Conservation (phyloP, 768 basidiomycete genomes). For the Brasilioporus rufonigricans region DNA sequence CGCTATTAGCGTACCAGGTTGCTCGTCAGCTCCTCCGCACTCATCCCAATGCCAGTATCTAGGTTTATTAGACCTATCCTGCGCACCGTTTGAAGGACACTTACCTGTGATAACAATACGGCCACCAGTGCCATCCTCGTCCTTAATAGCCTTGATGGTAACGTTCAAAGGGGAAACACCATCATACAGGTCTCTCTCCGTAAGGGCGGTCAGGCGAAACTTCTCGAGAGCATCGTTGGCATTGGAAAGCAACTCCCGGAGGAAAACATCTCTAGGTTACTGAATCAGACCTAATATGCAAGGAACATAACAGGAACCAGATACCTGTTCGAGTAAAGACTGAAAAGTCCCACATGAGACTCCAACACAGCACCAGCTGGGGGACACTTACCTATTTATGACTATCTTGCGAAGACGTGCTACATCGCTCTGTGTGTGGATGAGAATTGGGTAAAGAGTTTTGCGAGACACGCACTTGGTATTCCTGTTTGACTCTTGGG, state of each 20-base stretch:
- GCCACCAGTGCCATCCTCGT: slow-evolving; percentile 66
- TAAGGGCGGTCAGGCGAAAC: slow-evolving; percentile 80
- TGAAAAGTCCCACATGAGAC: slow-evolving; percentile 32
- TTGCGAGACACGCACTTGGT: slow-evolving; percentile 51
- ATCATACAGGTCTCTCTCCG: slow-evolving; percentile 68
- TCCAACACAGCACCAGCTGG: not conserved
- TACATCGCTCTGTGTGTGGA: slow-evolving; percentile 73
- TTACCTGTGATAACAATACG: slow-evolving; percentile 72
- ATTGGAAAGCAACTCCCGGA: slow-evolving; percentile 90
- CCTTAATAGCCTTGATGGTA: slow-evolving; percentile 75
- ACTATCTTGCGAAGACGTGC: slow-evolving; percentile 91
- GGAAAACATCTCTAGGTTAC: slow-evolving; percentile 65
- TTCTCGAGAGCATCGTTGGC: slow-evolving; percentile 98
- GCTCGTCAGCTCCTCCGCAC: slow-evolving; percentile 77
- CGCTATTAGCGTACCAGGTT: slow-evolving; percentile 52
- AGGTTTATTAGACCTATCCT: slow-evolving; percentile 6
- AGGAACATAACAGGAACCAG: slow-evolving; percentile 4
- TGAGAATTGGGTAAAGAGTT: not conserved
- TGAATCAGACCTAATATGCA: not conserved
- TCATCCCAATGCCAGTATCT: slow-evolving; percentile 99
- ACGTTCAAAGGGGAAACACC: slow-evolving; percentile 79
- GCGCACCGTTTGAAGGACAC: slow-evolving; percentile 11
- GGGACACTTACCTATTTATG: slow-evolving; percentile 66
- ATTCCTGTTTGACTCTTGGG: slow-evolving; percentile 60
- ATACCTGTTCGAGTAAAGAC: slow-evolving; percentile 82